Evolutionary conservation across 768 basidiomycete genomes (phyloP).

Genomic region (Agrocybe chaxingu): DNA sequence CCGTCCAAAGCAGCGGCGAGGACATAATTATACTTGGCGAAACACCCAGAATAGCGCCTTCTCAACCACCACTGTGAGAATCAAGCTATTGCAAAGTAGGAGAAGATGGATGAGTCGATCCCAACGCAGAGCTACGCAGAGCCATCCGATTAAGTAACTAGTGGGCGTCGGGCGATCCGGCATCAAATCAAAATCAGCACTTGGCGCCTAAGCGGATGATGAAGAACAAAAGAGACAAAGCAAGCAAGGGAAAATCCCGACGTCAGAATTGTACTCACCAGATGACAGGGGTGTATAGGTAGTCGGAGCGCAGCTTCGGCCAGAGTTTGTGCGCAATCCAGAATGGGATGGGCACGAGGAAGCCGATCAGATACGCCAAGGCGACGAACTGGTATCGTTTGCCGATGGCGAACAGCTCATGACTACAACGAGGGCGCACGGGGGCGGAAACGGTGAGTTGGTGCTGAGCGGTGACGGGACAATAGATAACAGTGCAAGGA

Average conservation of each 20-base stretch:
- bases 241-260: neutral
- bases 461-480: neutral
- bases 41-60: constrained; percentile 44
- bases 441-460: constrained; percentile 2
- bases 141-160: constrained; percentile 47
- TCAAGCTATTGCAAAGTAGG: constrained; percentile 39
- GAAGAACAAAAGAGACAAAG: no score
- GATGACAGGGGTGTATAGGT: constrained; percentile 45
- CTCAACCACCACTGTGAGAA: constrained; percentile 47
- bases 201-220: no score
- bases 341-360: constrained; percentile 51
- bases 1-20: constrained; percentile 35
- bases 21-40: constrained; percentile 41
- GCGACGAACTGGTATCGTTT: constrained; percentile 49
- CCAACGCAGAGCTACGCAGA: constrained; percentile 48
- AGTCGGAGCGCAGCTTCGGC: constrained; percentile 43
- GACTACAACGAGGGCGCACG: constrained; percentile 11
- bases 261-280: constrained; percentile 23
- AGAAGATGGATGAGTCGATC: constrained; percentile 42
- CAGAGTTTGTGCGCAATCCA: constrained; percentile 42
- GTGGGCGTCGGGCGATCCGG: no score
- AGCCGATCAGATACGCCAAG: constrained; percentile 43
- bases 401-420: constrained; percentile 40
- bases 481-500: neutral
- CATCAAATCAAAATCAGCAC: no score